These are phyloP conservation scores for Mastigamoeba balamuthi DNA, from an alignment of 78 protist species.

Conservation along the genomic window DNA sequence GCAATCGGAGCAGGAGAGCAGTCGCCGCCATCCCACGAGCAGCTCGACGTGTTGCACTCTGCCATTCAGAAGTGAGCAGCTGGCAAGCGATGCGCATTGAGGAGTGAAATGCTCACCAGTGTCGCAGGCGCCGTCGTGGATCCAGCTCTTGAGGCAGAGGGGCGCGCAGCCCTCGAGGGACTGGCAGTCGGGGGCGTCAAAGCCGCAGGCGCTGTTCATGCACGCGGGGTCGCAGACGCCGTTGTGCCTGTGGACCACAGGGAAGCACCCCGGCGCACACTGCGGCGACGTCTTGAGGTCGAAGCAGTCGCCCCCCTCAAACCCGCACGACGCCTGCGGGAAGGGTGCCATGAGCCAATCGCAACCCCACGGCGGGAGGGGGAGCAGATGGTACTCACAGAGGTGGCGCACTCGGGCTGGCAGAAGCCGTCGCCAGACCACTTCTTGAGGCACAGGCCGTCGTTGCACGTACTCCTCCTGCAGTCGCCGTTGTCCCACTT, in stretches of 20 bases:
- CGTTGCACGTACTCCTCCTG: too few relatives aligned
- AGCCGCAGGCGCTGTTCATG: not conserved
- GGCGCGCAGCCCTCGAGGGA: not conserved
- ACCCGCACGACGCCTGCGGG: not conserved
- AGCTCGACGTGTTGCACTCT: constrained; percentile 13
- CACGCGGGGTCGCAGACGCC: constrained; percentile 1
- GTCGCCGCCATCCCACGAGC: constrained; percentile 7
- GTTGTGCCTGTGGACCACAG: not conserved
- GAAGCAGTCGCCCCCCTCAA: constrained; percentile 15
- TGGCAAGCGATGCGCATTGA: too few relatives aligned
- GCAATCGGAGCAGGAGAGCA: too few relatives aligned
- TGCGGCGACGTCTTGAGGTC: not conserved
- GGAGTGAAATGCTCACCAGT: too few relatives aligned
- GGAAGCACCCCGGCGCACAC: constrained; percentile 4
- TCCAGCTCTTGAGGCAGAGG: too few relatives aligned
- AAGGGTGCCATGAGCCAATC: too few relatives aligned
- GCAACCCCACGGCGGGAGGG: too few relatives aligned
- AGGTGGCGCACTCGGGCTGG: not conserved
- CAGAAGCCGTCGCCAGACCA: too few relatives aligned
- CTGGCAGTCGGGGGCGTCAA: constrained; percentile 11
- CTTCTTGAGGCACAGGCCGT: too few relatives aligned
- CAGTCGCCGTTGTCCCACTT: too few relatives aligned
- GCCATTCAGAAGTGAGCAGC: not conserved
- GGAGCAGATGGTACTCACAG: too few relatives aligned
- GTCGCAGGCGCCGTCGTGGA: not conserved